A percentile compares a stretch with the other conserved stretches of the same genome.
Evolutionary conservation across 2,329 filamentous ascomycete species (phyloP).

Genomic region (Fonsecaea pedrosoi): DNA sequence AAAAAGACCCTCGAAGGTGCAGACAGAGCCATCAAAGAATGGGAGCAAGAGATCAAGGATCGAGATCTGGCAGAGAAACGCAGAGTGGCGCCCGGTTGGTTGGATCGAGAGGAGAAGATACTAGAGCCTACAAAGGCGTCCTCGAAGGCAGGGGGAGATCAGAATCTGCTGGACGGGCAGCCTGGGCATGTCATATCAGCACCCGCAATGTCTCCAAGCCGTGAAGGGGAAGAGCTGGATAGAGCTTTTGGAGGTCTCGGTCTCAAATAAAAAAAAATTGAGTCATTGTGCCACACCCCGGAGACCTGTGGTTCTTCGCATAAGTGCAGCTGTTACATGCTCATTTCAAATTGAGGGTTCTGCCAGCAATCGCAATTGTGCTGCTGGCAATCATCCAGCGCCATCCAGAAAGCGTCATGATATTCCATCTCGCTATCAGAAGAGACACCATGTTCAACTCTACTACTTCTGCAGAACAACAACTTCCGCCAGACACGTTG

Average conservation of each 20-base stretch:
- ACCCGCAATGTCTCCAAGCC: conserved; percentile 51
- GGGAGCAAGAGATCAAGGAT: conserved; percentile 69
- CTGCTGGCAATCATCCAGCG: not conserved
- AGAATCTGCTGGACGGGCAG: conserved; percentile 48
- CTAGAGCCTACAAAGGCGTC: conserved; percentile 56
- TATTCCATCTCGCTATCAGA: not conserved
- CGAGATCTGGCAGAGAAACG: conserved; percentile 69
- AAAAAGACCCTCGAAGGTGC: conserved; percentile 72
- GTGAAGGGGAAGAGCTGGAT: conserved; percentile 61
- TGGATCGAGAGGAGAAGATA: conserved; percentile 67
- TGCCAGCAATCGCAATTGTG: not conserved
- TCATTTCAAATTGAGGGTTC: not conserved
- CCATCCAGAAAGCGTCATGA: not conserved
- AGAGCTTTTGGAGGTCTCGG: conserved; percentile 59
- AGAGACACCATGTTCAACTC: not conserved
- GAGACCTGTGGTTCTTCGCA: not conserved
- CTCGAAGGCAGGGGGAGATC: conserved; percentile 31
- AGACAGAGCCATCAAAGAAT: conserved; percentile 68
- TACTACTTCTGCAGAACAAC: not conserved
- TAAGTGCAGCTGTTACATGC: not conserved
- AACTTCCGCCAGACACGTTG: conserved; percentile 1
- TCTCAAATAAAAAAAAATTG: conserved; percentile 48
- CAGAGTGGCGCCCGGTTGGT: conserved; percentile 68
- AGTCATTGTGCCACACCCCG: conserved; percentile 24
- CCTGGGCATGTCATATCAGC: conserved; percentile 41